A percentile compares a stretch with the other conserved stretches of the same genome.
Conservation (phyloP, 2,329 filamentous ascomycete species). For the Zasmidium cellare region DNA sequence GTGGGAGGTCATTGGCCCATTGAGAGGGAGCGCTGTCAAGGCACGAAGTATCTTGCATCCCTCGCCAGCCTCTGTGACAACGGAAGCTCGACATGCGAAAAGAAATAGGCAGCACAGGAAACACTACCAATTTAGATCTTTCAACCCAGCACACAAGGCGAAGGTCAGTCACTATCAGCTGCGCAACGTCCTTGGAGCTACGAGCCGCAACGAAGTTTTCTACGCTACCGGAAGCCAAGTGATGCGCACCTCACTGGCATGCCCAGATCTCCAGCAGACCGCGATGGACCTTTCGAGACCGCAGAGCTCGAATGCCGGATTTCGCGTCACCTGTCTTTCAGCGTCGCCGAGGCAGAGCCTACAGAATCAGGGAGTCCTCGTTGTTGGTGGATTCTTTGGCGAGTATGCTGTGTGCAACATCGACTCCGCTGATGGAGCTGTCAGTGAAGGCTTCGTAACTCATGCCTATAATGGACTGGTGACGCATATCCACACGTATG, state of each 20-base stretch:
- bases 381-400: constrained; percentile 59
- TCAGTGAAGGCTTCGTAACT: constrained; percentile 51
- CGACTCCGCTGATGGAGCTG: constrained; percentile 12
- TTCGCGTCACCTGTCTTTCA: constrained; percentile 24
- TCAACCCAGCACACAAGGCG: constrained; percentile 45
- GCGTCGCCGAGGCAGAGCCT: constrained; percentile 8
- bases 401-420: constrained; percentile 53
- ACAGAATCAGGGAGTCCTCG: constrained; percentile 29
- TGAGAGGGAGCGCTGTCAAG: constrained; percentile 27
- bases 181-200: constrained; percentile 57
- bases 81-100: background rate
- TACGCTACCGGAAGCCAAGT: constrained; percentile 53
- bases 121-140: constrained; percentile 32
- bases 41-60: constrained; percentile 33
- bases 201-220: constrained; percentile 56
- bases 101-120: constrained; percentile 2
- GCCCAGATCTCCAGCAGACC: constrained; percentile 41
- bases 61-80: constrained; percentile 2
- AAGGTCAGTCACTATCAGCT: constrained; percentile 61
- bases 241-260: constrained; percentile 50
- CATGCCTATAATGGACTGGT: constrained; percentile 55
- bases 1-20: constrained; percentile 33
- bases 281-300: constrained; percentile 50
- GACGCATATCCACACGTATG: constrained; percentile 58
- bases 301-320: constrained; percentile 9